Conservation (phyloP, 2,329 filamentous ascomycete species). For the Calonectria pauciramosa region DNA sequence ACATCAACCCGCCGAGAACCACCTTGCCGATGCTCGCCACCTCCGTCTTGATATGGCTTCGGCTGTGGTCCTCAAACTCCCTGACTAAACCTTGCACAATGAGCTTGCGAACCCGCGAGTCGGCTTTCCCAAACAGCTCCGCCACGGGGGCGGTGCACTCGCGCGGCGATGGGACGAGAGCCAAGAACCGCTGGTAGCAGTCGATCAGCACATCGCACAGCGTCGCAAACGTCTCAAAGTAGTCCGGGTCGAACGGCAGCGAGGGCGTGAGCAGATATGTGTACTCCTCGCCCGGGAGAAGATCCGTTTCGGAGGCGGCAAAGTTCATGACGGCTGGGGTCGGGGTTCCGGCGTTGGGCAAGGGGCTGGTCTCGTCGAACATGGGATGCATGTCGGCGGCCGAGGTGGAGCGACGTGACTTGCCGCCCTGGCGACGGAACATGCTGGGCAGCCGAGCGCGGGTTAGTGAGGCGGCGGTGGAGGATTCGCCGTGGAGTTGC, state of each 20-base stretch:
- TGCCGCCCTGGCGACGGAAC: slow-evolving; percentile 77
- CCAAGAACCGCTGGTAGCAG: slow-evolving; percentile 84
- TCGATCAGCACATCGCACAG: slow-evolving; percentile 96
- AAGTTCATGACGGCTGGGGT: slow-evolving; percentile 68
- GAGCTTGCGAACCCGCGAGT: slow-evolving; percentile 87
- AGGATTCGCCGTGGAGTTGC: slow-evolving; percentile 84
- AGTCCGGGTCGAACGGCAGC: slow-evolving; percentile 96
- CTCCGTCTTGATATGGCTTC: slow-evolving; percentile 82
- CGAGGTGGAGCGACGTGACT: slow-evolving; percentile 69
- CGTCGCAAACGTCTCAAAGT: slow-evolving; percentile 95
- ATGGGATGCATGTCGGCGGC: slow-evolving; percentile 57
- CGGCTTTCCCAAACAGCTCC: slow-evolving; percentile 91
- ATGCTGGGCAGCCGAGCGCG: slow-evolving; percentile 86
- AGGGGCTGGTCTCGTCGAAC: slow-evolving; percentile 48
- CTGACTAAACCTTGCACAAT: slow-evolving; percentile 88
- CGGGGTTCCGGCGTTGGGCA: slow-evolving; percentile 42
- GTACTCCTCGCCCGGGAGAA: slow-evolving; percentile 88
- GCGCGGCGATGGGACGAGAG: slow-evolving; percentile 80
- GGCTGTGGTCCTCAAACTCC: slow-evolving; percentile 92
- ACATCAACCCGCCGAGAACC: slow-evolving; percentile 88
- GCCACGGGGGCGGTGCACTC: slow-evolving; percentile 79
- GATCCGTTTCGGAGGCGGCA: slow-evolving; percentile 72
- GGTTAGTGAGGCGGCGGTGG: slow-evolving; percentile 77
- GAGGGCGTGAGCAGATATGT: slow-evolving; percentile 90
- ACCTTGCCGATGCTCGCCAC: slow-evolving; percentile 89